Percentiles rank a stretch among this genome's conserved stretches.
Conservation (phyloP, 495 filamentous ascomycete genomes). For the Talaromyces stipitatus region DNA sequence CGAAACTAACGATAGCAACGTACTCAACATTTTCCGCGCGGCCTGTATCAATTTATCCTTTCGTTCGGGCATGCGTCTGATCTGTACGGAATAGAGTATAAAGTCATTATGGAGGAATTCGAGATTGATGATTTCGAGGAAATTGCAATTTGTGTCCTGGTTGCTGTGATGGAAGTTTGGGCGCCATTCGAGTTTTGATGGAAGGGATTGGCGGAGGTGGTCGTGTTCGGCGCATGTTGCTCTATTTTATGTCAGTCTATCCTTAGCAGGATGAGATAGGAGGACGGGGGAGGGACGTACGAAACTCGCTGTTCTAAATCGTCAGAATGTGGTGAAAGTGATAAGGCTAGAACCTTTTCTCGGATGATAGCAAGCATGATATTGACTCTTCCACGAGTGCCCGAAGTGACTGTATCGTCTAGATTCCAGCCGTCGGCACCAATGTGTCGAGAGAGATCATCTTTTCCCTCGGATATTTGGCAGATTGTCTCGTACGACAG, state of each 20-base stretch:
- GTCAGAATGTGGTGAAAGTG: conserved; percentile 22
- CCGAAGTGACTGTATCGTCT: conserved; percentile 19
- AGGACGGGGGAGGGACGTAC: background rate
- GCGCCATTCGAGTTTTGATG: conserved; percentile 7
- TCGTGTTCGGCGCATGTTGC: conserved; percentile 5
- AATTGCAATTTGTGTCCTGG: conserved; percentile 7
- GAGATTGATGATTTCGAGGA: conserved; percentile 17
- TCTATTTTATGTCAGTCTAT: background rate
- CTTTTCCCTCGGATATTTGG: conserved; percentile 20
- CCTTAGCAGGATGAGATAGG: background rate
- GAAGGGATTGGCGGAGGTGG: conserved; percentile 1
- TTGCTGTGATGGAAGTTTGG: conserved; percentile 13
- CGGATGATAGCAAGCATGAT: conserved; percentile 28
- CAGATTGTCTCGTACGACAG: conserved; percentile 33
- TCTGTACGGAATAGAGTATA: conserved; percentile 42
- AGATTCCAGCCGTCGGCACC: conserved; percentile 41
- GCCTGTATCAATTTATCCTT: conserved; percentile 37
- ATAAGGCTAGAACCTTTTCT: conserved; percentile 44
- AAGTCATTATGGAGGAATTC: conserved; percentile 46
- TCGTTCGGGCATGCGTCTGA: conserved; percentile 31
- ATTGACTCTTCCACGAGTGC: conserved; percentile 32
- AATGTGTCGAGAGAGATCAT: conserved; percentile 16
- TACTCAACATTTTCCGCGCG: conserved; percentile 38
- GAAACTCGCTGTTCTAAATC: background rate
- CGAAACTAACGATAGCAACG: conserved; percentile 22